A percentile compares a stretch with the other conserved stretches of the same genome.
These are phyloP conservation scores for Penicillium nordicum DNA, from an alignment of 2,329 filamentous ascomycete species.

Conservation along the genomic window DNA sequence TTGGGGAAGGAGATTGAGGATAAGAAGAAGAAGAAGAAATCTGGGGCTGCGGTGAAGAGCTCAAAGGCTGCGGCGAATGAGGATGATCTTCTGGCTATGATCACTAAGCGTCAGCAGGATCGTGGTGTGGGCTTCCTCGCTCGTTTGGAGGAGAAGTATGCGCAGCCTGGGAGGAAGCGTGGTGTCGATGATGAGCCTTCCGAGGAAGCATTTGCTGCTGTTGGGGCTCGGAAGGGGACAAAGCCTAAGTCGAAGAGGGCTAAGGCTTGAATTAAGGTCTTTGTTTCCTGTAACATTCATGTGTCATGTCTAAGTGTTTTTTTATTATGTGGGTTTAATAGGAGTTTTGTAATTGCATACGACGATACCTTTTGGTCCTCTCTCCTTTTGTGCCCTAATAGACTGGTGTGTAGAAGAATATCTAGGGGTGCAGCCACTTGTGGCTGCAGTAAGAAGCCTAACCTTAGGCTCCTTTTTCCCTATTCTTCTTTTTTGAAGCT, in stretches of 20 bases:
- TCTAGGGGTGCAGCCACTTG: not conserved
- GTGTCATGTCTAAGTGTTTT: constrained; percentile 2
- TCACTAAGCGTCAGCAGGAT: constrained; percentile 66
- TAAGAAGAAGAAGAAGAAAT: constrained; percentile 66
- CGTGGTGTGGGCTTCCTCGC: constrained; percentile 65
- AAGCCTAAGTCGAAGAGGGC: constrained; percentile 32
- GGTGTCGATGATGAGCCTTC: constrained; percentile 53
- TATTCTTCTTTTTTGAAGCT: not conserved
- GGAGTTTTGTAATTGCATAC: constrained; percentile 8
- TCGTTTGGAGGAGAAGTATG: constrained; percentile 73
- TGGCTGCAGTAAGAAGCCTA: constrained; percentile 9
- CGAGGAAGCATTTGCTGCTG: constrained; percentile 59
- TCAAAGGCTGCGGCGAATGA: constrained; percentile 37
- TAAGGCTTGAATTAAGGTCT: constrained; percentile 9
- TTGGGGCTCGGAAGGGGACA: constrained; percentile 37
- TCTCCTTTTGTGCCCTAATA: too few species aligned
- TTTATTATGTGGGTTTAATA: not conserved
- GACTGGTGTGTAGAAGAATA: not conserved
- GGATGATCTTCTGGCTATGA: constrained; percentile 65
- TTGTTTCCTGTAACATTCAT: constrained; percentile 1
- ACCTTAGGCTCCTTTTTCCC: constrained; percentile 4
- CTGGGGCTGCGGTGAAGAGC: constrained; percentile 27
- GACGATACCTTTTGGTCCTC: not conserved
- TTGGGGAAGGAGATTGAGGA: constrained; percentile 72
- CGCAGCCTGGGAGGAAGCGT: constrained; percentile 46